These are phyloP conservation scores for Alternaria brassicicola DNA, from an alignment of 2,329 filamentous ascomycete genomes.

Conservation along the genomic window DNA sequence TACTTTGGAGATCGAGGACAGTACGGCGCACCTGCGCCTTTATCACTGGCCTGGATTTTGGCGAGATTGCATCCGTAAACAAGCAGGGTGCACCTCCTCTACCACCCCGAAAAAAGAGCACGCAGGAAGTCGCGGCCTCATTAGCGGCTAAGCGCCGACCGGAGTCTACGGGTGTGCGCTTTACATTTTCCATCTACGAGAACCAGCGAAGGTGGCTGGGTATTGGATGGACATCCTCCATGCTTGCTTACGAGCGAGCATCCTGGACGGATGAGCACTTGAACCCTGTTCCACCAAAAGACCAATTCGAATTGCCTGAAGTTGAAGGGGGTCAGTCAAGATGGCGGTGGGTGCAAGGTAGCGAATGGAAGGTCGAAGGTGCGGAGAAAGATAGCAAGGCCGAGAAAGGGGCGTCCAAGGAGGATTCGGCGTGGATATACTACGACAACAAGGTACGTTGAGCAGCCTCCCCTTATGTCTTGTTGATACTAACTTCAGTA, in stretches of 20 bases:
- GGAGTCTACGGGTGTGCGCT: conserved; percentile 78
- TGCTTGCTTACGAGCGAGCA: conserved; percentile 88
- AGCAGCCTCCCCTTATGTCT: neutral
- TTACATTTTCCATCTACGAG: conserved; percentile 95
- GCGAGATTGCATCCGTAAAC: conserved; percentile 47
- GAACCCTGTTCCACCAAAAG: conserved; percentile 76
- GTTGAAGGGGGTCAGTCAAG: conserved; percentile 67
- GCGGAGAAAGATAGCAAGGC: conserved; percentile 52
- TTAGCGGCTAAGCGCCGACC: conserved; percentile 50
- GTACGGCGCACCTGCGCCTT: conserved; percentile 72
- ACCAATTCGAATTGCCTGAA: conserved; percentile 72
- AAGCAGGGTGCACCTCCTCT: conserved; percentile 45
- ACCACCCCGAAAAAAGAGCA: conserved; percentile 53
- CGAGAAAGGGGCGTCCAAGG: conserved; percentile 47
- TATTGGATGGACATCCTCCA: conserved; percentile 88
- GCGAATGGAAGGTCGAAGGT: conserved; percentile 86
- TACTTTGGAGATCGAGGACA: conserved; percentile 86
- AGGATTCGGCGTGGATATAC: conserved; percentile 87
- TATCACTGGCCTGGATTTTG: conserved; percentile 81
- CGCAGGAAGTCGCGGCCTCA: conserved; percentile 56
- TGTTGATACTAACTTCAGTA: conserved; percentile 46
- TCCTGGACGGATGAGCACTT: conserved; percentile 97
- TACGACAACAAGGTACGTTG: conserved; percentile 87
- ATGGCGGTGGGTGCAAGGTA: conserved; percentile 84
- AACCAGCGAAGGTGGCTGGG: conserved; percentile 96